These are phyloP conservation scores for Alternaria atra DNA, from an alignment of 2,329 filamentous ascomycete genomes.

Conservation along the genomic window DNA sequence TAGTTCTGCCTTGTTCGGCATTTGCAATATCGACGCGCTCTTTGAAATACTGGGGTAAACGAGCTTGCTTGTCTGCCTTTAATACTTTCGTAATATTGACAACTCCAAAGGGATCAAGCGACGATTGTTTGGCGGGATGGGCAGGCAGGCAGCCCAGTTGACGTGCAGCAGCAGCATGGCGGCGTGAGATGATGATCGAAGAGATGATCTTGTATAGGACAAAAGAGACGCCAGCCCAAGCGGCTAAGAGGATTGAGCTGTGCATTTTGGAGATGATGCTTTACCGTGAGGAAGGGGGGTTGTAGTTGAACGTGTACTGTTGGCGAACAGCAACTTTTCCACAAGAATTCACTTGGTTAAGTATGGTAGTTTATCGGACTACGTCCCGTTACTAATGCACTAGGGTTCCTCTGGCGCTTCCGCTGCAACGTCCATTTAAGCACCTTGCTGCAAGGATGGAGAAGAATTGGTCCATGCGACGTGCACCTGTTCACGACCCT, in stretches of 20 bases:
- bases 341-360: neutral
- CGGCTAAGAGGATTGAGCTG: constrained; percentile 33
- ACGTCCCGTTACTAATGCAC: neutral
- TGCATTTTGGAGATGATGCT: constrained; percentile 35
- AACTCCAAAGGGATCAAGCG: constrained; percentile 60
- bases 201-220: constrained; percentile 42
- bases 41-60: constrained; percentile 43
- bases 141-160: constrained; percentile 56
- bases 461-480: constrained; percentile 5
- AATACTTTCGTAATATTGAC: constrained; percentile 55
- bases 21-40: constrained; percentile 29
- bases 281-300: neutral
- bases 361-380: constrained; percentile 1
- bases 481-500: neutral
- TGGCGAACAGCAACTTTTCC: neutral
- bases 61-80: constrained; percentile 47
- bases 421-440: neutral
- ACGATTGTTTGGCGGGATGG: constrained; percentile 47
- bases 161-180: constrained; percentile 48
- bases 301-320: neutral
- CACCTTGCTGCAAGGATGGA: neutral
- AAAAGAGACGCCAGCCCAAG: constrained; percentile 45
- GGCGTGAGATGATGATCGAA: constrained; percentile 38
- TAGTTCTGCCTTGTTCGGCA: constrained; percentile 24
- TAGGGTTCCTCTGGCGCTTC: neutral